These are phyloP conservation scores for Rhodotorula taiwanensis DNA, from an alignment of 768 basidiomycete species.

Conservation along the genomic window DNA sequence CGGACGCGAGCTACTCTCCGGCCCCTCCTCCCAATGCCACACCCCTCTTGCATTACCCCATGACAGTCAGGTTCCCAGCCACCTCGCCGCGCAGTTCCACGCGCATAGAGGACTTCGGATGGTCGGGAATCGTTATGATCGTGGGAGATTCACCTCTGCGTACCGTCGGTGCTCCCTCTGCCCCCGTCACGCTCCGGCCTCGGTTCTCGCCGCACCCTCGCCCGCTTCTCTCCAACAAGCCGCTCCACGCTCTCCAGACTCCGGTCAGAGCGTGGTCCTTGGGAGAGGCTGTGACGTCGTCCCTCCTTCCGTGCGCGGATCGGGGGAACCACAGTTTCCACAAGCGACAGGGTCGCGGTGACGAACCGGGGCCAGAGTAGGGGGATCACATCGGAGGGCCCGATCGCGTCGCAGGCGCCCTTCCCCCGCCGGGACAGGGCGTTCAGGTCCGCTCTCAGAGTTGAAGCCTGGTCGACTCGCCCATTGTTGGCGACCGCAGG, in stretches of 20 bases:
- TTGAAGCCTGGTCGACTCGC: neutral
- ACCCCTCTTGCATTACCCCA: neutral
- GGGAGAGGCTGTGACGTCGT: too few species aligned
- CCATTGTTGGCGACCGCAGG: neutral
- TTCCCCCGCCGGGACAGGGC: too few species aligned
- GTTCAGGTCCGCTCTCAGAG: neutral
- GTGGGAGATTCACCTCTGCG: slow-evolving; percentile 20
- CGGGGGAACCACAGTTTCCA: too few species aligned
- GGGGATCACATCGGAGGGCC: too few species aligned
- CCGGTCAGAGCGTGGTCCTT: too few species aligned
- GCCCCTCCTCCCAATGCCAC: neutral
- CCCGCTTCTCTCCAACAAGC: neutral
- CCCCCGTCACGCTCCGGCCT: neutral
- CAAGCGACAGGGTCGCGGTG: too few species aligned
- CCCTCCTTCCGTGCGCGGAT: too few species aligned
- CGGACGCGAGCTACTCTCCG: too few species aligned
- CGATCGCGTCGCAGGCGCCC: too few species aligned
- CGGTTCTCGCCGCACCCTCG: neutral
- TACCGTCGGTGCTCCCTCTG: neutral
- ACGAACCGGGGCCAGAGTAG: too few species aligned
- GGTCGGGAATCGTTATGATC: slow-evolving; percentile 27
- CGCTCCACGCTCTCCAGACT: neutral
- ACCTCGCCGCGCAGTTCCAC: neutral
- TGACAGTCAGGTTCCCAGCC: slow-evolving; percentile 29
- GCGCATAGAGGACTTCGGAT: slow-evolving; percentile 2